Evolutionary conservation across 1,284 basidiomycete species (phyloP), one percentile per base, ranked within the genome.

Genomic region (Pascua guehoae): DNA sequence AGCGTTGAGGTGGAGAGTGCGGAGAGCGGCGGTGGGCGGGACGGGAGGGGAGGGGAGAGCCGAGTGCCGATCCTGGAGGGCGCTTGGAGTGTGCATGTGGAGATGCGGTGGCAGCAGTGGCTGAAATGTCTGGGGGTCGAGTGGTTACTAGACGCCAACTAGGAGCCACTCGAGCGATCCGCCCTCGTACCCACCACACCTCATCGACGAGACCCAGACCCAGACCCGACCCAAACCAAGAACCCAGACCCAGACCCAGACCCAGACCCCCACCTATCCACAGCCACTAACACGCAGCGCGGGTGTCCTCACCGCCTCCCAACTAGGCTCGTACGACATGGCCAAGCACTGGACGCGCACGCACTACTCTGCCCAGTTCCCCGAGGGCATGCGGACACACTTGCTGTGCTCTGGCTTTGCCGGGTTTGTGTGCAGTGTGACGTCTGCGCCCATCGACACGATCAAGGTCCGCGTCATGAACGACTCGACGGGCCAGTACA

Each of bases 381-480:
- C 57, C 32, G 60, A 62, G 47, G 60, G 60, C 42, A 50, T 56
- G 18, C 39, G 51, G 17, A 62, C 60, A 0, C 60, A 62, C 43
- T 47, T 62, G 9, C 14, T 51, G n/a, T 62, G 60, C 47, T 56
- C 57, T 1, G 60, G 57, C 14, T 62, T 62, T 42, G 60, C 60
- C 8, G 60, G 60, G 1, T 62, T 58, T 16, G 52, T 45, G 32
- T 62, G 60, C 46, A 54, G 51, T 0, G 57, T 62, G 9, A 49
- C 56, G 1, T 58, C 57, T 7, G 60, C 60, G 15, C 60, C 60
- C 2, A 56, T 62, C 42, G 60, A 62, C 51, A 62, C 60, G 42
- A 49, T 62, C 57, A 62, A 62, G 51, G 60, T 62, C 17, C 60
- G 60, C 45, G 18, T 62, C 32, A 62, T 62, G 60, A 62, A 62